Evolutionary conservation across 495 filamentous ascomycete genomes (phyloP).

Genomic region (Xylaria bambusicola): DNA sequence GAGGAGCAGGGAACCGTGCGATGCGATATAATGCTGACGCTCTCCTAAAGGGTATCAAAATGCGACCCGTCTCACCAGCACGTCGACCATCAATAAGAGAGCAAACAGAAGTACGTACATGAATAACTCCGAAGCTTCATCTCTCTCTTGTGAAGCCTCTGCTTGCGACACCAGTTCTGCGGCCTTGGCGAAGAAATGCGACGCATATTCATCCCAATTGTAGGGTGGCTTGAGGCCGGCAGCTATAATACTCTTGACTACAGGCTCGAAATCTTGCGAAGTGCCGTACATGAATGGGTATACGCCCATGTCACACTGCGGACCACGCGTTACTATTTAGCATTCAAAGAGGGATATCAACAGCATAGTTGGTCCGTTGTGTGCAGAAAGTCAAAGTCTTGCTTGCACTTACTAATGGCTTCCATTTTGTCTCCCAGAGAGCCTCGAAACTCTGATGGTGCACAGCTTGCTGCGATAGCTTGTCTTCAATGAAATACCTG

Average conservation of each 20-base stretch:
- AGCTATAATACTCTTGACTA: slow-evolving; percentile 47
- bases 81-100: not conserved
- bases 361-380: not conserved
- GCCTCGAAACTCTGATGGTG: slow-evolving; percentile 69
- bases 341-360: not conserved
- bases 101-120: slow-evolving; percentile 45
- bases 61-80: not conserved
- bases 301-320: slow-evolving; percentile 59
- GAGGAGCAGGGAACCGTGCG: slow-evolving; percentile 57
- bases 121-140: slow-evolving; percentile 62
- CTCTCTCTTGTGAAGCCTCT: slow-evolving; percentile 38
- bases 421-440: slow-evolving; percentile 78
- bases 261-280: slow-evolving; percentile 65
- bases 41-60: slow-evolving; percentile 35
- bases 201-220: slow-evolving; percentile 64
- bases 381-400: not conserved
- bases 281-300: slow-evolving; percentile 75
- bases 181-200: slow-evolving; percentile 61
- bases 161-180: slow-evolving; percentile 54
- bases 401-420: slow-evolving; percentile 53
- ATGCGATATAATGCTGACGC: slow-evolving; percentile 71
- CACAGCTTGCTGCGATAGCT: slow-evolving; percentile 21
- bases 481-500: slow-evolving; percentile 29
- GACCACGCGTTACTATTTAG: not conserved
- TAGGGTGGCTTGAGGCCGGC: slow-evolving; percentile 37